phyloP scores from a whole-genome alignment of 331 rosid genomes.

The Quercus lobata region DNA sequence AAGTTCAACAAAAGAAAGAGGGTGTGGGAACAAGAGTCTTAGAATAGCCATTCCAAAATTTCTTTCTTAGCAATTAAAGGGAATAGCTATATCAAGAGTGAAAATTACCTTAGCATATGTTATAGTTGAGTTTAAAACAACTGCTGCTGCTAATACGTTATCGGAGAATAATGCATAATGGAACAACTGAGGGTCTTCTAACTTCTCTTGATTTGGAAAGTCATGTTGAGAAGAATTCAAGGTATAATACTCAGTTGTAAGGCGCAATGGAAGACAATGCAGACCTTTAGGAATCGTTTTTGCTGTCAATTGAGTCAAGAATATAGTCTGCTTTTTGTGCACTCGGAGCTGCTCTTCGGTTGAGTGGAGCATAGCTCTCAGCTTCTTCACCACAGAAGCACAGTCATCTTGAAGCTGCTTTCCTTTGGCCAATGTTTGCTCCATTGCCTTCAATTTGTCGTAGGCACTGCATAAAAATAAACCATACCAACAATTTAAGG shows the following conservation, averaged over 20 bases:
- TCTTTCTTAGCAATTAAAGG: neutral
- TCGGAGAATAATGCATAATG: constrained; percentile 96
- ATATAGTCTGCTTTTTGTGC: constrained; percentile 87
- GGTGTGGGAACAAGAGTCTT: neutral
- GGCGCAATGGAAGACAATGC: constrained; percentile 97
- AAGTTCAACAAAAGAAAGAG: constrained; percentile 3
- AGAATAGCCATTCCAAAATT: neutral
- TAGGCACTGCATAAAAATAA: constrained; percentile 47
- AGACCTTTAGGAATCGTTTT: constrained; percentile 97
- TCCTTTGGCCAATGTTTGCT: constrained; percentile 70
- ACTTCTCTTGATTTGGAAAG: constrained; percentile 72
- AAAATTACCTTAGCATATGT: constrained; percentile 64
- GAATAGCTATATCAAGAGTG: neutral
- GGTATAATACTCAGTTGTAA: constrained; percentile 80
- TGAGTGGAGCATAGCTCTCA: constrained; percentile 93
- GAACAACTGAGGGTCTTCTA: constrained; percentile 69
- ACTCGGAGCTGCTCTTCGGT: constrained; percentile 87
- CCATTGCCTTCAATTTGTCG: constrained; percentile 84
- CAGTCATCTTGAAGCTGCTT: constrained; percentile 81
- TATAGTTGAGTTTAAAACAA: constrained; percentile 86
- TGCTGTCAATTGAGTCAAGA: constrained; percentile 91
- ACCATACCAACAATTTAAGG: constrained; percentile 7
- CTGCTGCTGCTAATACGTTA: constrained; percentile 87
- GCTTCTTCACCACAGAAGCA: constrained; percentile 73
- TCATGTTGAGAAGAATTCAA: constrained; percentile 71